phyloP scores from a whole-genome alignment of 192 early-diverging fungal genomes.

The Backusella australiensis region DNA sequence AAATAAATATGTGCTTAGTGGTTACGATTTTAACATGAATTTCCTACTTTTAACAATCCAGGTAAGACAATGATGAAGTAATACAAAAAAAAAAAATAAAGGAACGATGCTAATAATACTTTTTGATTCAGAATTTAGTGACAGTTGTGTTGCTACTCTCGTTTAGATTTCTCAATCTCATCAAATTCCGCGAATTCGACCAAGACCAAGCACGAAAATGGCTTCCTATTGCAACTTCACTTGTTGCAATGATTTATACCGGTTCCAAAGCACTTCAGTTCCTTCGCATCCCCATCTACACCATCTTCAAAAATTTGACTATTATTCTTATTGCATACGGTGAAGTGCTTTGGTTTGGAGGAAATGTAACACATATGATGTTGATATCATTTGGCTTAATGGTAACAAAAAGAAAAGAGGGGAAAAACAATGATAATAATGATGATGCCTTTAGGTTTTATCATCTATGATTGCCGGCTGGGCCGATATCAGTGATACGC shows the following conservation, averaged over 20 bases:
- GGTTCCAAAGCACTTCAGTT: constrained; percentile 93
- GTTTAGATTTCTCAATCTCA: constrained; percentile 53
- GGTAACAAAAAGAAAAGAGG: constrained; percentile 35
- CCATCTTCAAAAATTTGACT: constrained; percentile 98
- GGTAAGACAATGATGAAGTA: constrained; percentile 25
- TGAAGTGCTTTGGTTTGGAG: constrained; percentile 83
- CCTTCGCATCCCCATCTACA: constrained; percentile 92
- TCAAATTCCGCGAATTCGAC: constrained; percentile 66
- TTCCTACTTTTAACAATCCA: constrained; percentile 80
- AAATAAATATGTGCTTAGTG: constrained; percentile 83
- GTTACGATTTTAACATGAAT: constrained; percentile 83
- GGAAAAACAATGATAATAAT: not conserved
- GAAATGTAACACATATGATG: constrained; percentile 79
- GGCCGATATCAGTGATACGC: constrained; percentile 58
- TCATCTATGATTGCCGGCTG: constrained; percentile 88
- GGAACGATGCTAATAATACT: not conserved
- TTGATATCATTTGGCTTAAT: constrained; percentile 81
- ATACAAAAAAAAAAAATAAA: not conserved
- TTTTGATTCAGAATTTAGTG: constrained; percentile 52
- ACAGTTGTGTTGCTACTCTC: constrained; percentile 57
- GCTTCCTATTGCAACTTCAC: constrained; percentile 82
- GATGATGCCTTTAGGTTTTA: constrained; percentile 51
- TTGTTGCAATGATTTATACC: constrained; percentile 96
- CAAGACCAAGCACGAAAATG: constrained; percentile 64
- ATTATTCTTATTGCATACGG: constrained; percentile 96